These are phyloP conservation scores for Byssochlamys sp. DNA, from an alignment of 2,329 filamentous ascomycete species.

Conservation along the genomic window DNA sequence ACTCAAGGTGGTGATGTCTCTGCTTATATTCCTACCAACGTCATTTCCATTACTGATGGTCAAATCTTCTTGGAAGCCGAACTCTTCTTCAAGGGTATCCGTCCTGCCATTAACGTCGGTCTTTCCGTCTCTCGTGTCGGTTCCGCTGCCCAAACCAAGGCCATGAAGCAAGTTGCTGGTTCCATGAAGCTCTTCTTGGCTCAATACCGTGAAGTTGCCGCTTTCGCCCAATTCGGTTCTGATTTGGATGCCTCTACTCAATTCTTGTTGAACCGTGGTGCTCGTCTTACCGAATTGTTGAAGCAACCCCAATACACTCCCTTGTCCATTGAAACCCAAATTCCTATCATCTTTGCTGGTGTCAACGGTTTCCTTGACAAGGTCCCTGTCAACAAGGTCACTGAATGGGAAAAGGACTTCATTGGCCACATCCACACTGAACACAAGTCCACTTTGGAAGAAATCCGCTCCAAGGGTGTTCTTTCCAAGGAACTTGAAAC, in stretches of 20 bases:
- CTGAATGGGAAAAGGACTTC: no score
- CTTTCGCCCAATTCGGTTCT: constrained; percentile 99
- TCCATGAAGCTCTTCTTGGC: constrained; percentile 99
- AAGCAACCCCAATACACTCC: constrained; percentile 99
- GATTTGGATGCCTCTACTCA: constrained; percentile 98
- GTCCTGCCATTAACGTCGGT: constrained; percentile 99
- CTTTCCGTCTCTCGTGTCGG: constrained; percentile 99
- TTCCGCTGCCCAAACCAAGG: constrained; percentile 98
- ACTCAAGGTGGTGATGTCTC: constrained; percentile 99
- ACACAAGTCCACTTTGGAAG: no score
- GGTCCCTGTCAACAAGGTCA: constrained; percentile 83
- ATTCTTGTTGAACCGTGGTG: constrained; percentile 94
- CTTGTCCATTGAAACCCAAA: constrained; percentile 98
- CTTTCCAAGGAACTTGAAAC: no score
- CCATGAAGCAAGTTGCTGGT: constrained; percentile 99
- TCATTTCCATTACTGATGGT: constrained; percentile 99
- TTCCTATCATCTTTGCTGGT: constrained; percentile 98
- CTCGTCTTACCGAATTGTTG: constrained; percentile 94
- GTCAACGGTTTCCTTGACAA: constrained; percentile 90
- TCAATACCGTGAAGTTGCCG: constrained; percentile 99
- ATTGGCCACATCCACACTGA: no score
- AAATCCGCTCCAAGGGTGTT: no score
- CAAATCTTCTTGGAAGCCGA: constrained; percentile 99
- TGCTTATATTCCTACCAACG: constrained; percentile 99
- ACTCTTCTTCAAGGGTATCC: constrained; percentile 99